A percentile compares a stretch with the other conserved stretches of the same genome.
These are phyloP conservation scores for Coemansia asiatica DNA, from an alignment of 192 early-diverging fungal species.

Conservation along the genomic window DNA sequence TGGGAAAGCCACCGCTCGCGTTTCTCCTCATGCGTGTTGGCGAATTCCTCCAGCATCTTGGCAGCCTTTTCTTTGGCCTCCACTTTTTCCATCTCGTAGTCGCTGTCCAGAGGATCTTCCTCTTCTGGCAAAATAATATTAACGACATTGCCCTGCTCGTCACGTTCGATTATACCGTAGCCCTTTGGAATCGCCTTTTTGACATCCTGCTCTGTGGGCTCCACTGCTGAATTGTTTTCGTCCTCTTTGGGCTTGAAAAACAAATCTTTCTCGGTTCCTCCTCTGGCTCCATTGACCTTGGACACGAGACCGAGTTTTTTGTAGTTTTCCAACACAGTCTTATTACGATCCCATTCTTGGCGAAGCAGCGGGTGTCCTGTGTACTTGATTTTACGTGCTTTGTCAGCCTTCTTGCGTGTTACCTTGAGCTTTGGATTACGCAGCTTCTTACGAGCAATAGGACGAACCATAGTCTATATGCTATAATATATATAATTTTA, in stretches of 20 bases:
- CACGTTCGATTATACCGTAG: constrained; percentile 80
- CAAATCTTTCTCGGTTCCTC: constrained; percentile 50
- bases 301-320: constrained; percentile 67
- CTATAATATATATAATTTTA: background rate
- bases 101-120: constrained; percentile 46
- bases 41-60: constrained; percentile 56
- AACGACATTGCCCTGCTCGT: constrained; percentile 71
- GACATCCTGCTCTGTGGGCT: constrained; percentile 57
- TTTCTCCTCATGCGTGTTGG: constrained; percentile 41
- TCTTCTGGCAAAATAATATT: constrained; percentile 67
- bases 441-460: constrained; percentile 65
- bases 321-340: constrained; percentile 74
- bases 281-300: constrained; percentile 64
- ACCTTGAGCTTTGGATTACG: constrained; percentile 63
- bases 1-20: constrained; percentile 57
- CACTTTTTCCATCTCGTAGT: constrained; percentile 48
- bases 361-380: constrained; percentile 62
- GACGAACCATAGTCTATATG: constrained; percentile 64
- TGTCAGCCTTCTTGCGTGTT: constrained; percentile 65
- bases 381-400: constrained; percentile 60
- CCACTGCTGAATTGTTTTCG: constrained; percentile 8
- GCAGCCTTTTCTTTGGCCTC: constrained; percentile 63
- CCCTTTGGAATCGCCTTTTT: constrained; percentile 60
- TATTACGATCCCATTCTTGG: constrained; percentile 68
- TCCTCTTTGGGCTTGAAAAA: constrained; percentile 17